phyloP scores from a whole-genome alignment of 2,329 filamentous ascomycete species.

The Ophiostoma pallidulum region DNA sequence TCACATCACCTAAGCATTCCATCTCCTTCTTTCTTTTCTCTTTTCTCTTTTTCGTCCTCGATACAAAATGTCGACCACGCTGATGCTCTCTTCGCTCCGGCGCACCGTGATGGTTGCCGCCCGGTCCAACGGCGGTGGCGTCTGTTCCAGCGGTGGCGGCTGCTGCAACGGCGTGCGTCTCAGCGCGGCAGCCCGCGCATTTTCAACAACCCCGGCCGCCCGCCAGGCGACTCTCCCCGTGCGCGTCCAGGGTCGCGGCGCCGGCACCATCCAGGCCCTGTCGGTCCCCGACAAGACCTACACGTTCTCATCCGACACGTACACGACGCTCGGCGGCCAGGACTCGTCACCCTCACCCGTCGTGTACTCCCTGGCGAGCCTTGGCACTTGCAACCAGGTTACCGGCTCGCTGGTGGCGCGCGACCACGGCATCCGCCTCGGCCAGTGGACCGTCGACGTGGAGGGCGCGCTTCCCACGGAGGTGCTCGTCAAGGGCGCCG shows the following conservation, averaged over 20 bases:
- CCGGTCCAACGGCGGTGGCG: background rate
- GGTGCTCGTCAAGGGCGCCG: conserved; percentile 2
- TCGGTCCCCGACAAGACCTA: conserved; percentile 2
- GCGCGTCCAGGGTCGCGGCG: background rate
- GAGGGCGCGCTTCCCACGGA: conserved; percentile 6
- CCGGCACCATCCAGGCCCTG: conserved; percentile 2
- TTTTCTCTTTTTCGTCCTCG: too few species aligned
- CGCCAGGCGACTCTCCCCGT: background rate
- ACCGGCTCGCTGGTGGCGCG: conserved; percentile 6
- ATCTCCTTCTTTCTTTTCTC: background rate
- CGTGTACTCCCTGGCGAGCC: conserved; percentile 6
- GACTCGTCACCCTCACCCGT: conserved; percentile 4
- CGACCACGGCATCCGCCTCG: conserved; percentile 3
- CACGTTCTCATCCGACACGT: conserved; percentile 5
- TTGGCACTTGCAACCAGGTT: conserved; percentile 7
- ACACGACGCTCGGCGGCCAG: conserved; percentile 3
- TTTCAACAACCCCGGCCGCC: background rate
- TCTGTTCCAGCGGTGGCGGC: background rate
- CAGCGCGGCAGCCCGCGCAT: background rate
- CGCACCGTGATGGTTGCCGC: background rate
- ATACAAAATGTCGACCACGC: too few species aligned
- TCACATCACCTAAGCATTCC: too few species aligned
- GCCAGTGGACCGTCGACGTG: conserved; percentile 6
- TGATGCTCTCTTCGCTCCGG: conserved; percentile 2
- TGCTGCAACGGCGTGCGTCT: too few species aligned